phyloP scores from a whole-genome alignment of 1,284 basidiomycete species.

The Vanrija sp. region DNA sequence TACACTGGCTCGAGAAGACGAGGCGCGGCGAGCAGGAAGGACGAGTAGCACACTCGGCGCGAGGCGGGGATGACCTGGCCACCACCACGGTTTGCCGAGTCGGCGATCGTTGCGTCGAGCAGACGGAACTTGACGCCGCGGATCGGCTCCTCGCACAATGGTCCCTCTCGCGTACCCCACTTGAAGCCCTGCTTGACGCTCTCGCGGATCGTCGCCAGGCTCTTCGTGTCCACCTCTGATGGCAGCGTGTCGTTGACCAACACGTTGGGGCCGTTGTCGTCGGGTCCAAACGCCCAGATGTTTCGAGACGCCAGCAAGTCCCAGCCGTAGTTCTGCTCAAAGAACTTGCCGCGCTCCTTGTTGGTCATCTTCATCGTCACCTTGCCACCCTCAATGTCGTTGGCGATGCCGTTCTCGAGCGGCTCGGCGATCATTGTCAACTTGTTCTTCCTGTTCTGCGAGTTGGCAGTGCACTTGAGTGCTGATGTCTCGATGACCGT shows the following conservation, averaged over 20 bases:
- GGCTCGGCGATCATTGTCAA: slow-evolving; percentile 98
- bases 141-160: slow-evolving; percentile 96
- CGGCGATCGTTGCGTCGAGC: slow-evolving; percentile 82
- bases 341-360: slow-evolving; percentile 89
- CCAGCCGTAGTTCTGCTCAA: slow-evolving; percentile 96
- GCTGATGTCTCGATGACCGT: slow-evolving; percentile 98
- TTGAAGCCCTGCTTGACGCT: slow-evolving; percentile 99
- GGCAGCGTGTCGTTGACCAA: slow-evolving; percentile 94
- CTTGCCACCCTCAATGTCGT: slow-evolving; percentile 86
- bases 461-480: slow-evolving; percentile 96
- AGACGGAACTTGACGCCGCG: slow-evolving; percentile 97
- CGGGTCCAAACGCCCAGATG: slow-evolving; percentile 99
- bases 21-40: slow-evolving; percentile 92
- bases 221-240: slow-evolving; percentile 90
- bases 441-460: slow-evolving; percentile 99
- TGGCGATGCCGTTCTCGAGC: slow-evolving; percentile 84
- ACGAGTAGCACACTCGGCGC: slow-evolving; percentile 97
- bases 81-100: slow-evolving; percentile 92
- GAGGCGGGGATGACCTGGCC: slow-evolving; percentile 96
- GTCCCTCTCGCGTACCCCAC: slow-evolving; percentile 96
- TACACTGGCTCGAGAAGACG: slow-evolving; percentile 95
- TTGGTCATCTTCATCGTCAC: slow-evolving; percentile 89
- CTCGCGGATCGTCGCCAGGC: slow-evolving; percentile 83
- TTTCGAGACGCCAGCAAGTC: slow-evolving; percentile 93
- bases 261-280: slow-evolving; percentile 89